Base-by-base conservation (phyloP, 2,329 filamentous ascomycete genomes). In the Furcasterigmium furcatum region DNA sequence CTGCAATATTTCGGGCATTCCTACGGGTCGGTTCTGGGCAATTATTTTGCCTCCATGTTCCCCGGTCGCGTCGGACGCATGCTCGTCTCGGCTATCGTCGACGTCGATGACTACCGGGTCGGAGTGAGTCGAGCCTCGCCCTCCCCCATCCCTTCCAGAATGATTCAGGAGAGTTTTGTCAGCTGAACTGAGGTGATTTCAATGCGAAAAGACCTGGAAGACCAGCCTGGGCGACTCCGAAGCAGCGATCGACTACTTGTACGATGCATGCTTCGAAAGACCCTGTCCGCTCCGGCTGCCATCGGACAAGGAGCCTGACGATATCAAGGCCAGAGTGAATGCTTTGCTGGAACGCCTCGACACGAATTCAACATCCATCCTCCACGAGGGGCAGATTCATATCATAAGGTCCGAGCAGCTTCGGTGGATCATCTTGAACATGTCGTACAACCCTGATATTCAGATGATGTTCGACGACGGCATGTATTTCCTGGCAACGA, bases 1-100 rank as follows among this genome's bases (percentile, higher is more conserved):
- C 47, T 71, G 29, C 64, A 66, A 48, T 74, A 72, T 47, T 70
- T 68, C 62, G 69, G 71, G 0, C 62, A 72, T 36, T 70, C 65
- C 10, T 74, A 74, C 61, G 16, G 64, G 16, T 65, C 62, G 3
- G 19, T 63, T 0, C 55, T 67, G 1, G 65, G 64, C 2, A 64
- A 65, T 32, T 61, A 60, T 20, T 64, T 67, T 49, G 60, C 63
- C 3, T 60, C 63, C 22, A 56, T 67, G 58, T 67, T 61, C 29
- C 62, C 64, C 0, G 62, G 52, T 1, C 57, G 64, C 5, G 53
- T 76, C 8, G 69, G 63, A 0, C 58, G 63, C n/a, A 58, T 71
- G 44, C 57, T 68, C 9, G 48, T 64, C 8, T 60, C 63, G 12
- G 61, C 51, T 3, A 53, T 64, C 5, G n/a, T 54, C 2, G 59